phyloP scores from a whole-genome alignment of 2,329 filamentous ascomycete genomes.

The Clarireedia monteithiana region DNA sequence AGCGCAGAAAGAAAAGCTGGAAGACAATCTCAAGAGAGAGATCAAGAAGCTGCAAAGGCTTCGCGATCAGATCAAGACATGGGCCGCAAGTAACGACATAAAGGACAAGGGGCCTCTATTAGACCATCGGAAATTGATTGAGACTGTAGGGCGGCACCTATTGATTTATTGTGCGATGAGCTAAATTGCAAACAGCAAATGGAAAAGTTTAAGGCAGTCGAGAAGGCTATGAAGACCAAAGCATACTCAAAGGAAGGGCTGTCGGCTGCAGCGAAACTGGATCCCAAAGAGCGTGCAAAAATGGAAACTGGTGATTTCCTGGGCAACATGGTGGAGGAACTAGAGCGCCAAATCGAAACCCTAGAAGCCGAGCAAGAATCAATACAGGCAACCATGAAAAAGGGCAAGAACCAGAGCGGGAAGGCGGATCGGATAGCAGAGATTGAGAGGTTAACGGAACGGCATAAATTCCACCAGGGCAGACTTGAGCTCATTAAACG shows the following conservation, averaged over 20 bases:
- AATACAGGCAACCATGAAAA: slow-evolving; percentile 85
- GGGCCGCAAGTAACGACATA: slow-evolving; percentile 97
- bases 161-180: slow-evolving; percentile 11
- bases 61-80: slow-evolving; percentile 99
- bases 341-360: slow-evolving; percentile 87
- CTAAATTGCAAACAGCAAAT: slow-evolving; percentile 63
- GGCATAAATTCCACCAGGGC: slow-evolving; percentile 92
- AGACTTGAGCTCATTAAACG: slow-evolving; percentile 88
- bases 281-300: slow-evolving; percentile 97
- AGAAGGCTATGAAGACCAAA: slow-evolving; percentile 99
- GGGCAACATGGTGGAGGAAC: slow-evolving; percentile 77
- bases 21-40: slow-evolving; percentile 96
- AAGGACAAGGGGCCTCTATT: slow-evolving; percentile 96
- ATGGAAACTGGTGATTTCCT: slow-evolving; percentile 83
- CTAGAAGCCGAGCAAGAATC: slow-evolving; percentile 85
- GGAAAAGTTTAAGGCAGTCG: slow-evolving; percentile 99
- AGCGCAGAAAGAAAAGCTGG: slow-evolving; percentile 95
- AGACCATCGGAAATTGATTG: slow-evolving; percentile 91
- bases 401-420: slow-evolving; percentile 77
- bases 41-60: slow-evolving; percentile 99
- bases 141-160: slow-evolving; percentile 59
- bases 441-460: slow-evolving; percentile 76
- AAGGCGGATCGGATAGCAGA: slow-evolving; percentile 86
- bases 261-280: slow-evolving; percentile 82
- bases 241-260: slow-evolving; percentile 98